Conservation (phyloP, 1,284 basidiomycete genomes). For the Boletus semigastroideus region DNA sequence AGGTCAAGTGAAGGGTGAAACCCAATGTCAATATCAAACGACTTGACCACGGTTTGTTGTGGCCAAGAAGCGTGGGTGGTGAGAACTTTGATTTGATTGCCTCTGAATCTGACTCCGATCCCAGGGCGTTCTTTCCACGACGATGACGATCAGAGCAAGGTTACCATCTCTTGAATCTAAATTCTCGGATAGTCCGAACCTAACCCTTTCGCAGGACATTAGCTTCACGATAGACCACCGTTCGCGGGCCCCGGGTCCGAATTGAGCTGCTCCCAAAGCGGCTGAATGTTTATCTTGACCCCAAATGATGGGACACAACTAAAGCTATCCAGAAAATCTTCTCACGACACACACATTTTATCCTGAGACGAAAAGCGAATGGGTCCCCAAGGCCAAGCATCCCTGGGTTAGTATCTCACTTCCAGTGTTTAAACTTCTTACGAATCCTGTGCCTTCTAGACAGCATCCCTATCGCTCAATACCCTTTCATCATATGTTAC, state of each 20-base stretch:
- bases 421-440: not conserved
- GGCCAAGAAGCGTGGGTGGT: not conserved
- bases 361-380: not conserved
- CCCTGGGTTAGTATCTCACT: not conserved
- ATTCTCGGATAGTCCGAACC: not conserved
- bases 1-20: not conserved
- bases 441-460: not conserved
- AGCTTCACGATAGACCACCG: not conserved
- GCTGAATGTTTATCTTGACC: not conserved
- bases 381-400: not conserved
- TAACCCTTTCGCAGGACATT: not conserved
- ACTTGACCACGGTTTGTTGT: not conserved
- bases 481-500: not conserved
- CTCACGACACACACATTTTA: slow-evolving; percentile 2
- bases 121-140: not conserved
- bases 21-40: not conserved
- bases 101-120: not conserved
- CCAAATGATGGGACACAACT: not conserved
- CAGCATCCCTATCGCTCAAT: slow-evolving; percentile 25
- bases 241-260: too few species aligned
- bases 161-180: not conserved
- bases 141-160: not conserved
- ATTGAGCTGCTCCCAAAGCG: not conserved
- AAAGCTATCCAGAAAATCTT: not conserved
- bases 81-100: not conserved